phyloP scores from a whole-genome alignment of 108 stramenopile genomes.

The Nannochloropsis salina region DNA sequence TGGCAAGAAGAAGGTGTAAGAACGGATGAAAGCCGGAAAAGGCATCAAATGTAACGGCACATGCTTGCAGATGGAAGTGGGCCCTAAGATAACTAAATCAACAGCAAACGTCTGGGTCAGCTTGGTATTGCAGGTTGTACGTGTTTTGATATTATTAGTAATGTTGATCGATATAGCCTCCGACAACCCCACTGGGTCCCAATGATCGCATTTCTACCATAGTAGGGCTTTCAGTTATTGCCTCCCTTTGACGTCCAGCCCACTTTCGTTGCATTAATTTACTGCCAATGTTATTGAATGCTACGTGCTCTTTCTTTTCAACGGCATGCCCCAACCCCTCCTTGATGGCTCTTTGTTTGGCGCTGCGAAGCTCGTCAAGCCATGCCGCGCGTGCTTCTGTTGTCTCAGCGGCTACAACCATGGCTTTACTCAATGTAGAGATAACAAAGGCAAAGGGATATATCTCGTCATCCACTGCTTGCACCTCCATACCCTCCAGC shows the following conservation, averaged over 20 bases:
- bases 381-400: neutral
- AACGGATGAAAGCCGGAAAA: neutral
- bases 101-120: no score
- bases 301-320: neutral
- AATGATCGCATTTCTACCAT: neutral
- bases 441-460: neutral
- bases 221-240: neutral
- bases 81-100: neutral
- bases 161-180: neutral
- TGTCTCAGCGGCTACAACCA: neutral
- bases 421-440: neutral
- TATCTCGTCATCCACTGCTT: neutral
- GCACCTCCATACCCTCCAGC: neutral
- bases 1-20: neutral
- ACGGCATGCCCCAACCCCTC: slow-evolving; percentile 7
- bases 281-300: neutral
- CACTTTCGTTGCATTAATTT: neutral
- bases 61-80: neutral
- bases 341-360: slow-evolving; percentile 17
- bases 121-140: no score
- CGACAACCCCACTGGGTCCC: neutral
- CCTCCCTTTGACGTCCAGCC: neutral
- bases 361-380: neutral
- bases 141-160: neutral
- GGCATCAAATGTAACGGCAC: neutral